These are phyloP conservation scores for Gracilaria vermiculophylla DNA, from an alignment of 23 red algal species.

Conservation along the genomic window DNA sequence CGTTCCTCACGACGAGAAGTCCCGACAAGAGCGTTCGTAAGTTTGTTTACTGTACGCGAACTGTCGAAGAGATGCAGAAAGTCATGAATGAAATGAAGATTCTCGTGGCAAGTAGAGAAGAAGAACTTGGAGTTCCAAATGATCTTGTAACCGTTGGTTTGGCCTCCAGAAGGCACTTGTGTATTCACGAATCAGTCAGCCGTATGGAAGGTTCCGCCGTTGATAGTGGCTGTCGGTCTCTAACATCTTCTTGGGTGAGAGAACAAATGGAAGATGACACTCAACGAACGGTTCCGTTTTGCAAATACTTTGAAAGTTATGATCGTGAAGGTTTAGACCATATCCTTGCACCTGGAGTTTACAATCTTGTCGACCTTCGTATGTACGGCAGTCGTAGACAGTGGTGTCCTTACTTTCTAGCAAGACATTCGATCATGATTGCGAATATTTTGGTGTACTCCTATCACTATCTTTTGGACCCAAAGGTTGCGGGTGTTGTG, in stretches of 20 bases:
- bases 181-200: constrained; percentile 81
- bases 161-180: constrained; percentile 93
- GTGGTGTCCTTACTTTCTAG: constrained; percentile 95
- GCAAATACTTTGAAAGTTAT: constrained; percentile 89
- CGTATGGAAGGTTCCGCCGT: constrained; percentile 73
- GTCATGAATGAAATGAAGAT: constrained; percentile 89
- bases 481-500: constrained; percentile 89
- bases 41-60: constrained; percentile 99
- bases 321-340: constrained; percentile 72
- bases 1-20: constrained; percentile 70
- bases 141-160: constrained; percentile 85
- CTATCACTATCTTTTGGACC: constrained; percentile 98
- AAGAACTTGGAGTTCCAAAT: constrained; percentile 39
- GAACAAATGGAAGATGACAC: constrained; percentile 27
- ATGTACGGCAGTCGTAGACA: constrained; percentile 63
- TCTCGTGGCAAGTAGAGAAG: constrained; percentile 70
- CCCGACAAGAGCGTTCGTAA: constrained; percentile 67
- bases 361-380: constrained; percentile 69
- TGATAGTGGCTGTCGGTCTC: constrained; percentile 78
- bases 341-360: constrained; percentile 80
- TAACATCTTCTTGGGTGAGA: constrained; percentile 92
- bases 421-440: constrained; percentile 69
- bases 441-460: constrained; percentile 97
- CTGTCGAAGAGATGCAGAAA: constrained; percentile 98
- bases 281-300: constrained; percentile 45